Conservation (phyloP, 2,329 filamentous ascomycete genomes). For the Stagonosporopsis chrysanthemi region DNA sequence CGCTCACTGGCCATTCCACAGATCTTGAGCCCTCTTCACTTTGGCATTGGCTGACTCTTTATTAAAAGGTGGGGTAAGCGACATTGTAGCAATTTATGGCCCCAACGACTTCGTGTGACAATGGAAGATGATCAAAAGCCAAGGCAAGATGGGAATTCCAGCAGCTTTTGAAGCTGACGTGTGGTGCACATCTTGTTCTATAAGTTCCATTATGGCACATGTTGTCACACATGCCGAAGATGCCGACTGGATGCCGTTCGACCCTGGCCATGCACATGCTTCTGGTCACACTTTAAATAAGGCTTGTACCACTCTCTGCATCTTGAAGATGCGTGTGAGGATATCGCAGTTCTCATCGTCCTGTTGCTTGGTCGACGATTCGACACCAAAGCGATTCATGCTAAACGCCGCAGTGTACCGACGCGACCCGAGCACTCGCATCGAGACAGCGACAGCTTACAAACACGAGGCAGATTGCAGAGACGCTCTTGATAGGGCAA, state of each 20-base stretch:
- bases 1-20: conserved; percentile 78
- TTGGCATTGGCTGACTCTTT: conserved; percentile 74
- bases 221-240: conserved; percentile 1
- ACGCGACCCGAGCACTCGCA: conserved; percentile 2
- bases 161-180: neutral
- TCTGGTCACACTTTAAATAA: neutral
- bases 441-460: conserved; percentile 14
- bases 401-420: conserved; percentile 1
- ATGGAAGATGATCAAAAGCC: neutral
- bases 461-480: neutral
- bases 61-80: conserved; percentile 74
- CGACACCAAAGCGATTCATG: neutral
- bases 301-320: neutral
- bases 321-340: neutral
- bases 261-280: neutral
- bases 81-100: conserved; percentile 42
- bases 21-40: conserved; percentile 82
- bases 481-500: conserved; percentile 9
- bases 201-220: neutral
- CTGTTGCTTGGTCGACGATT: neutral
- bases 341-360: neutral
- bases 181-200: neutral
- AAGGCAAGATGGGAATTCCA: neutral
- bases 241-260: neutral
- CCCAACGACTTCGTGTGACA: neutral